Evolutionary conservation across 805 yeast species (phyloP), one percentile per base, ranked within the genome.

Genomic region (Starmerella gropengiesseri): DNA sequence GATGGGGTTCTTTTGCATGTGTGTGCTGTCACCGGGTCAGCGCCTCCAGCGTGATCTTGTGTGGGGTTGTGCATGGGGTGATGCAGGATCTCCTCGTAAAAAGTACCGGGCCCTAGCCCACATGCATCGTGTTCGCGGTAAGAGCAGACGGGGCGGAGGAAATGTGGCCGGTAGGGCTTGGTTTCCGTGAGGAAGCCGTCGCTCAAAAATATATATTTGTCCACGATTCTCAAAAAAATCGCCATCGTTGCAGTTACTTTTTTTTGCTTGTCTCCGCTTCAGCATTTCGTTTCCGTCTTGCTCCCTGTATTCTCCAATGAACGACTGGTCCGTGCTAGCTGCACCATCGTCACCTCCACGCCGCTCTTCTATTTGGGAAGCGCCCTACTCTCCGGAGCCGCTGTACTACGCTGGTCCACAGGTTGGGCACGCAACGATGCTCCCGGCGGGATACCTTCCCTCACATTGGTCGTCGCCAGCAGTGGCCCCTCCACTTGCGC

Each of bases 31-130:
- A 34, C 29, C 20, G 19, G 37, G 23, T 17, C 29, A 9, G 14
- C 37, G 14, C 7, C 8, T 23, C 21, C 4, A 21, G 5, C 37
- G 11, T 16, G 13, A 20, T 8, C 23, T 21, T 13, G 28, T 34
- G 37, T 34, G 37, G 37, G 37, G 37, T 34, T 21, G 23, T 22
- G 37, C 37, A 29, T 25, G n/a, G 17, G 26, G 26, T 9, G 29
- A 9, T 23, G 25, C 33, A 31, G 37, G 7, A 12, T 27, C 29
- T 33, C 45, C 37, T 41, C 47, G 44, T 43, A 43, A 37, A 29
- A 32, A 43, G 41, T 43, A 43, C 46, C 33, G 42, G 12, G 46
- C 37, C 46, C 47, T 27, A 20, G 18, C 48, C 48, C 43, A 9
- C 16, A 32, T 29, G 43, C 44, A 45, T 37, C 41, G 42, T 37